Base-by-base conservation (phyloP, 805 yeast species). In the Brettanomyces naardenensis region DNA sequence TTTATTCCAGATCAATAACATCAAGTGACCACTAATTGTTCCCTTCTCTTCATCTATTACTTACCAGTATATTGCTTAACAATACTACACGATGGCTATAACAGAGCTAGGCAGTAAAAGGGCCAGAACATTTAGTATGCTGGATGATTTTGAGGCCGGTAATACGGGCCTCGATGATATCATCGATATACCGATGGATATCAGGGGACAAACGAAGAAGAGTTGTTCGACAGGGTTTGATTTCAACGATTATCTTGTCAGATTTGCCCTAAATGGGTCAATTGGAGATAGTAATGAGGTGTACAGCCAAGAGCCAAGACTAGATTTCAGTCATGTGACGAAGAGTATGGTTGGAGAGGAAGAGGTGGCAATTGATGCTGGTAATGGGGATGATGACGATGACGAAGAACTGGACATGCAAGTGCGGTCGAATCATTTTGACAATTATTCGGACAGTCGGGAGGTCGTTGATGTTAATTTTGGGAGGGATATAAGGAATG, bases 331-430 rank as follows among this genome's bases (percentile, higher is more conserved):
- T 18, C 45, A 44, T 6, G 48, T 43, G 13, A 31, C 7, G 21
- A 41, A 34, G 23, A 49, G 47, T 11, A 43, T 48, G 10, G 19
- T 34, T 6, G 17, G 14, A 7, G 35, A 31, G 15, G 23, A 27
- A 13, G 19, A 26, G 5, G 44, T 41, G 15, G 44, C 45, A 3
- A 45, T 42, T 17, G 43, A 48, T 4, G 44, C 40, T 29, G 36
- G 26, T 2, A 49, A 44, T 13, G 34, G 40, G 3, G 46, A 42
- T 13, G 39, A 40, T 11, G 40, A 23, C 3, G 31, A 19, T 11
- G 25, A 31, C 15, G 15, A 52, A 22, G 64, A 56, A 19, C 39
- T 67, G 20, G 73, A 68, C 44, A 40, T 47, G 20, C 66, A 62
- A 46, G 53, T 56, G 19, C 52, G 62, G 42, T 50, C 58, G 3